Base-by-base conservation (phyloP, 108 stramenopile genomes). In the Skeletonema grethae region DNA sequence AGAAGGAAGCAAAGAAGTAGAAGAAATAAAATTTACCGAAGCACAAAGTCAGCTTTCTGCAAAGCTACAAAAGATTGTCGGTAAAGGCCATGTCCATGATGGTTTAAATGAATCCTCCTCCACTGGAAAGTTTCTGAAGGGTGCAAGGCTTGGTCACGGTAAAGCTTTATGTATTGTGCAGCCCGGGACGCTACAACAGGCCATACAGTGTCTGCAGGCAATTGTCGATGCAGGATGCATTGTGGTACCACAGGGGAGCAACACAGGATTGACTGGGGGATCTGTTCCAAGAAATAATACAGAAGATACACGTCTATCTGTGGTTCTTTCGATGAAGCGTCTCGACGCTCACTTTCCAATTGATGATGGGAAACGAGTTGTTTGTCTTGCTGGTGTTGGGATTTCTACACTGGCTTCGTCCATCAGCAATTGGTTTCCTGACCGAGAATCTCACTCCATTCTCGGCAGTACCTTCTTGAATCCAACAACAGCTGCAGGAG, bases 191-290 rank as follows among this genome's bases (percentile, higher is more conserved):
- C 29, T 94, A 25, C 38, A 68, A 34, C 82, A 91, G 61, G 77
- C 89, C 9, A 73, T 87, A 15, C 79, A 83, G 18, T 84, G 86
- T 59, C 74, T 94, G 18, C 70, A 85, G 55, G 80, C 61, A 13
- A 72, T 88, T 35, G 89, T 91, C 2, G 86, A 90, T 71, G 87
- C 92, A 22, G 85, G 77, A 25, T 90, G 90, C 70, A 75, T 76
- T 12, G 74, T 84, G 43, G 20, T 69, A 35, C 82, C 84, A 13
- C 88, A 89, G 75, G 93, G 93, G 13, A 71, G 68, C 41, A 94
- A 94, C 61, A 94, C 93, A 10, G 93, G 93, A 2, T 74, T 94
- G 69, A 94, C 93, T 41, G 93, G 93, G 57, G 93, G 90, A 31
- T 91, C 90, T 10, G 88, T 89, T 8, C 93, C 93, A 5, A 67